These are phyloP conservation scores for Exophiala phaeomuriformis DNA, from an alignment of 2,329 filamentous ascomycete species.

Conservation along the genomic window DNA sequence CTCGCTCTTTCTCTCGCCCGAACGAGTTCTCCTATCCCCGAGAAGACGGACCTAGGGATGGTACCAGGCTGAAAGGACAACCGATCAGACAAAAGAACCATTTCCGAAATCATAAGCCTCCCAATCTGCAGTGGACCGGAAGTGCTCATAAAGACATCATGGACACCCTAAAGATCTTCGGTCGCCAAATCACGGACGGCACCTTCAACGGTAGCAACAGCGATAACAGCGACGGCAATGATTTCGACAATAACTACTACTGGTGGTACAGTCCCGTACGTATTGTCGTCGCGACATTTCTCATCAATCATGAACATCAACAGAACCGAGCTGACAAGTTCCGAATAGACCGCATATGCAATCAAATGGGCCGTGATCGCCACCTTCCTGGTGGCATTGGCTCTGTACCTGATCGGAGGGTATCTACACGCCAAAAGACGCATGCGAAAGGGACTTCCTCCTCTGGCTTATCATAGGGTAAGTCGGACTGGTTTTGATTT, in stretches of 20 bases:
- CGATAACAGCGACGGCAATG: constrained; percentile 6
- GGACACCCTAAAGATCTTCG: constrained; percentile 4
- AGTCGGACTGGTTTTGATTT: too few relatives aligned
- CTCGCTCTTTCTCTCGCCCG: too few relatives aligned
- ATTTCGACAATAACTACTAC: constrained; percentile 11
- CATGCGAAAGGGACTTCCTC: constrained; percentile 57
- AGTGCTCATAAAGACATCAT: not conserved
- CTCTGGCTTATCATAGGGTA: constrained; percentile 65
- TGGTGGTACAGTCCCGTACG: constrained; percentile 23
- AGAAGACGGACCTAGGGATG: too few relatives aligned
- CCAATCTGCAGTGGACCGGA: not conserved
- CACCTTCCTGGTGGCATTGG: constrained; percentile 51
- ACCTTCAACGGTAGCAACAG: not conserved
- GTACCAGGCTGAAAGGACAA: too few relatives aligned
- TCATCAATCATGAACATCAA: not conserved
- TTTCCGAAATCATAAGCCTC: not conserved
- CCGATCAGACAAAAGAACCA: not conserved
- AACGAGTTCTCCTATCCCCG: too few relatives aligned
- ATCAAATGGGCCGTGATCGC: constrained; percentile 67
- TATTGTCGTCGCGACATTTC: not conserved
- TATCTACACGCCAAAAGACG: constrained; percentile 63
- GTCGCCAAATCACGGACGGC: constrained; percentile 1
- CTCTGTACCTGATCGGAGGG: constrained; percentile 58
- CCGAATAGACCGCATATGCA: constrained; percentile 51
- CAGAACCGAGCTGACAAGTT: not conserved